Conservation (phyloP, 2,329 filamentous ascomycete genomes). For the Penicillium sp. region DNA sequence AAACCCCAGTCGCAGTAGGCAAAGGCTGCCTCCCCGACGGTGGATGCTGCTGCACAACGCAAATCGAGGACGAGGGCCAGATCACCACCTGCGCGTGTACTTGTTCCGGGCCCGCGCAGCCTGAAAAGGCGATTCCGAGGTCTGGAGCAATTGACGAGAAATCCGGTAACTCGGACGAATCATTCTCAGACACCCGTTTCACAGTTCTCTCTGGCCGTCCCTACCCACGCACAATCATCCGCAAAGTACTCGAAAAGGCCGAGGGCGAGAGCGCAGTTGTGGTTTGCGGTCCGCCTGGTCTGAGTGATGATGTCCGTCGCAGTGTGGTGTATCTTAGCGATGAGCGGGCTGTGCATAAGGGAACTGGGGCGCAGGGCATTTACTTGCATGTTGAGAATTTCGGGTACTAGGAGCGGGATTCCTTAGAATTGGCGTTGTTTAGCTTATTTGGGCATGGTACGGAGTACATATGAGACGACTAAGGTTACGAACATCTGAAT, state of each 20-base stretch:
- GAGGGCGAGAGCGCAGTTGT: conserved; percentile 64
- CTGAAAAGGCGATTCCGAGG: conserved; percentile 5
- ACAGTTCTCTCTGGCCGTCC: conserved; percentile 55
- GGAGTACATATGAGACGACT: conserved; percentile 1
- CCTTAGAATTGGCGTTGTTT: background rate
- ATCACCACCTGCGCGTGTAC: conserved; percentile 38
- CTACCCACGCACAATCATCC: conserved; percentile 53
- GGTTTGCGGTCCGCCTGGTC: conserved; percentile 60
- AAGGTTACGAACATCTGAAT: background rate
- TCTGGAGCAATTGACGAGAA: conserved; percentile 10
- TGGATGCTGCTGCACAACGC: conserved; percentile 53
- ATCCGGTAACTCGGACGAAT: background rate
- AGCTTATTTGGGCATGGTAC: background rate
- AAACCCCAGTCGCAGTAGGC: conserved; percentile 1
- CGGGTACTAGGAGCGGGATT: conserved; percentile 39
- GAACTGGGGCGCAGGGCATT: conserved; percentile 65
- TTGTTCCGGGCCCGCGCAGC: conserved; percentile 31
- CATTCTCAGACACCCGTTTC: background rate
- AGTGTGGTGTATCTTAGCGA: conserved; percentile 61
- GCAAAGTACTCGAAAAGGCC: conserved; percentile 58
- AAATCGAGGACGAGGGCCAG: conserved; percentile 49
- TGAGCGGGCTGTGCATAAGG: conserved; percentile 67
- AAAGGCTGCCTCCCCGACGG: conserved; percentile 30
- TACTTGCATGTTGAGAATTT: conserved; percentile 63
- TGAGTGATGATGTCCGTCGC: conserved; percentile 58